Conservation (phyloP, 1,139 yeast species). For the Pichia sp. region DNA sequence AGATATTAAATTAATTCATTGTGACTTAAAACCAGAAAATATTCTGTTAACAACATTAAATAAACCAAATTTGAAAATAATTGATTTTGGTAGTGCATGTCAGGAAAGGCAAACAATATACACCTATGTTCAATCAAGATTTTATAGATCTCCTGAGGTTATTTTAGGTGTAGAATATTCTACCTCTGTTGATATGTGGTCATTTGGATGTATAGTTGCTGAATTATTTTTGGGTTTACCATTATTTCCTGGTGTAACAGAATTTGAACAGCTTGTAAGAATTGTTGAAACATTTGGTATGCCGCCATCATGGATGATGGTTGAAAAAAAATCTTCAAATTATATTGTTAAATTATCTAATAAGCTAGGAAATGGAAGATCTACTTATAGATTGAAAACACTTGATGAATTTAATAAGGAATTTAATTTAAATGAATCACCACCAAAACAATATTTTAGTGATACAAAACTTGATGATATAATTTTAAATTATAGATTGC, state of each 20-base stretch:
- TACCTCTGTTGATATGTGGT: slow-evolving; percentile 96
- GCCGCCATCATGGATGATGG: slow-evolving; percentile 95
- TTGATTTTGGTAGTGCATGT: slow-evolving; percentile 96
- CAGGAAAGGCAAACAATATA: slow-evolving; percentile 84
- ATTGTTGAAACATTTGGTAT: slow-evolving; percentile 76
- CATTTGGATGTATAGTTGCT: slow-evolving; percentile 92
- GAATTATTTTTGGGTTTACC: slow-evolving; percentile 92
- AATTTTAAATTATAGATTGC: slow-evolving; percentile 65
- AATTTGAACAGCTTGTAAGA: slow-evolving; percentile 80
- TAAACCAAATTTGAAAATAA: slow-evolving; percentile 82
- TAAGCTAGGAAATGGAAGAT: slow-evolving; percentile 20
- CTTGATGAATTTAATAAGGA: slow-evolving; percentile 57
- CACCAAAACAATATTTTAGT: slow-evolving; percentile 78
- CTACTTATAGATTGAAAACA: slow-evolving; percentile 43
- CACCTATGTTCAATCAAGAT: slow-evolving; percentile 92
- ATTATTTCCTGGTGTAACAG: slow-evolving; percentile 90
- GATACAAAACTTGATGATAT: slow-evolving; percentile 69
- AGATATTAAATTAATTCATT: slow-evolving; percentile 80
- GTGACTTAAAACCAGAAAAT: slow-evolving; percentile 96
- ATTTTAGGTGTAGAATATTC: slow-evolving; percentile 86
- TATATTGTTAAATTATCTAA: slow-evolving; percentile 47
- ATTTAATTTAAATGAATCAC: slow-evolving; percentile 56
- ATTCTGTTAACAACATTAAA: slow-evolving; percentile 76
- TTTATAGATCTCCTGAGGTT: slow-evolving; percentile 94
- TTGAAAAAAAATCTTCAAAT: slow-evolving; percentile 76